Evolutionary conservation across 106 monocot genomes (phyloP), one percentile per base, ranked within the genome.

Genomic region (Narthecium ossifragum): DNA sequence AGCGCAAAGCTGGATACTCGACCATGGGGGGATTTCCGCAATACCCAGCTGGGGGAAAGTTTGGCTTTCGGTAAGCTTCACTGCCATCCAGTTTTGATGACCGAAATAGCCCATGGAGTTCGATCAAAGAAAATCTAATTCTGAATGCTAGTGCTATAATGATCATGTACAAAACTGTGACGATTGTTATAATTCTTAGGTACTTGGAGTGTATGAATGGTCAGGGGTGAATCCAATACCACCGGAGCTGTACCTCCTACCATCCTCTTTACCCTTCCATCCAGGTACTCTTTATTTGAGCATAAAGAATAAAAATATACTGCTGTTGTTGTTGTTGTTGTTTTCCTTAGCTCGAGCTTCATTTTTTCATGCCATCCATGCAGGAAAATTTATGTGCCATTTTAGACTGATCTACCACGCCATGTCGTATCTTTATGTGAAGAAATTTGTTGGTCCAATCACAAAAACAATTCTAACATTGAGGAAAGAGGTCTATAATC

Each of bases 141-240:
- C n/a, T n/a, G n/a, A n/a, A n/a, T n/a, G n/a, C n/a, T n/a, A n/a
- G n/a, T 37, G 46, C 18, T 20, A 15, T 14, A 46, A 14, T 15
- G 18, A 17, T n/a, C 8, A 46, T 6, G 4, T 46, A 3, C 46
- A 46, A 46, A n/a, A 15, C 11, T 46, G 7, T 4, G 17, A 14
- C 51, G 5, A 51, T 26, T 25, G 51, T 17, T 46, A 46, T 46
- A 5, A 51, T 26, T 15, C 2, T 26, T 12, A 94, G 93, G 81
- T 96, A 58, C 86, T 96, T 60, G 94, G 94, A 61, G 73, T 81
- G 22, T 96, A 70, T 83, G 86, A 96, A 30, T 96, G 94, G 94
- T 78, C 94, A 36, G 90, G 94, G 4, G 86, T 86, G 59, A 96
- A 96, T 63, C 86, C 94, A 17, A 28, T 96, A 25, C 80, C 86